These are phyloP conservation scores for Oryza officinalis DNA, from an alignment of 176 grass and related monocot genomes.

Conservation along the genomic window DNA sequence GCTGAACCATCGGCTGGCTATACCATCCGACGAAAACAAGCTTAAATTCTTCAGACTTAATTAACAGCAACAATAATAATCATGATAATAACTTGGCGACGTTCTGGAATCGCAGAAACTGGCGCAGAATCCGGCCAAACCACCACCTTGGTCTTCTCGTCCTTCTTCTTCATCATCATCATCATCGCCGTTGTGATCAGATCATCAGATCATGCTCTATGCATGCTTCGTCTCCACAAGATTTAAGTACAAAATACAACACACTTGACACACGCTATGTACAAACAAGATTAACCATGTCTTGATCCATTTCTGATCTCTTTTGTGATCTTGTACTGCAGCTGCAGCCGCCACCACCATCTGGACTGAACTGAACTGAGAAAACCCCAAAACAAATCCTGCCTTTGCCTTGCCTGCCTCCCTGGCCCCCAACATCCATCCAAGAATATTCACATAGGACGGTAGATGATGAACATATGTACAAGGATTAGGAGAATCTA, in stretches of 20 bases:
- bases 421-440: neutral
- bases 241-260: neutral
- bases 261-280: neutral
- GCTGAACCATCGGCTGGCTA: conserved; percentile 5
- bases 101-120: conserved; percentile 37
- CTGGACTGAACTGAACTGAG: neutral
- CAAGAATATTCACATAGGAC: conserved; percentile 42
- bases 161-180: conserved; percentile 13
- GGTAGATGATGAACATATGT: conserved; percentile 34
- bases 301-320: conserved; percentile 1
- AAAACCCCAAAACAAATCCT: conserved; percentile 59
- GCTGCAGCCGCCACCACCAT: conserved; percentile 1
- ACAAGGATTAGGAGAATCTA: conserved; percentile 32
- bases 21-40: neutral
- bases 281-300: conserved; percentile 14
- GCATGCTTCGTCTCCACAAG: conserved; percentile 3
- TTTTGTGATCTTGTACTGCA: neutral
- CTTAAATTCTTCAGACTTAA: neutral
- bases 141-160: neutral
- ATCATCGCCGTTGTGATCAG: neutral
- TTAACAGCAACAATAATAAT: conserved; percentile 1
- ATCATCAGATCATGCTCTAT: neutral
- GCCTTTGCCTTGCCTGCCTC: conserved; percentile 9
- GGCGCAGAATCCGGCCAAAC: neutral
- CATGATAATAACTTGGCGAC: neutral